Evolutionary conservation across 306 rosid genomes (phyloP).

Genomic region (Castanea mollissima): DNA sequence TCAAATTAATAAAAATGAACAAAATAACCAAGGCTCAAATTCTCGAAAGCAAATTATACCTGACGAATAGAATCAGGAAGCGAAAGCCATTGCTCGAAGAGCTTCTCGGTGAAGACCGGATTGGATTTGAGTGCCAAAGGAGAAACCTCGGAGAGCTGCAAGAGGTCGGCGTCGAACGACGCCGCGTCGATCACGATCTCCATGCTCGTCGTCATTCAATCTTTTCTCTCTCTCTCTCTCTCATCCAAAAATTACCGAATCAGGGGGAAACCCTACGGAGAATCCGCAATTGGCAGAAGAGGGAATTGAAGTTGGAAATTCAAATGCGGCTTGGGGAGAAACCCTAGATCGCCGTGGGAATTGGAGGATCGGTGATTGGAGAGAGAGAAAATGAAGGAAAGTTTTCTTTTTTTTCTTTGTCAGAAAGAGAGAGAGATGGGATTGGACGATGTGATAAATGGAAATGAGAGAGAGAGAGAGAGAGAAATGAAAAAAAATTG

Average conservation of each 20-base stretch:
- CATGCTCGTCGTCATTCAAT: conserved; percentile 52
- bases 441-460: too few species aligned
- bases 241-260: conserved; percentile 41
- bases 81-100: conserved; percentile 95
- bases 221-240: conserved; percentile 24
- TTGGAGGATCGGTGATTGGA: conserved; percentile 21
- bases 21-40: not conserved
- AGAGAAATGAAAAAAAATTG: not conserved
- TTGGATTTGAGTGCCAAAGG: conserved; percentile 78
- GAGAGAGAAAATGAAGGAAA: conserved; percentile 10
- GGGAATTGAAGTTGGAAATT: conserved; percentile 18
- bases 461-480: not conserved
- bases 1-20: too few species aligned
- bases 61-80: conserved; percentile 81
- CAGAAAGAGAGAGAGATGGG: conserved; percentile 25
- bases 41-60: conserved; percentile 39
- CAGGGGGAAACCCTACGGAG: conserved; percentile 19
- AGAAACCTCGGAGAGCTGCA: conserved; percentile 90
- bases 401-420: conserved; percentile 17
- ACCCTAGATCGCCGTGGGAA: conserved; percentile 44
- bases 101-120: conserved; percentile 61
- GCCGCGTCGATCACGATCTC: conserved; percentile 74
- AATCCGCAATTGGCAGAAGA: conserved; percentile 5
- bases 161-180: conserved; percentile 78
- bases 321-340: conserved; percentile 18